These are phyloP conservation scores for Passiflora organensis DNA, from an alignment of 345 rosid genomes.

Conservation along the genomic window DNA sequence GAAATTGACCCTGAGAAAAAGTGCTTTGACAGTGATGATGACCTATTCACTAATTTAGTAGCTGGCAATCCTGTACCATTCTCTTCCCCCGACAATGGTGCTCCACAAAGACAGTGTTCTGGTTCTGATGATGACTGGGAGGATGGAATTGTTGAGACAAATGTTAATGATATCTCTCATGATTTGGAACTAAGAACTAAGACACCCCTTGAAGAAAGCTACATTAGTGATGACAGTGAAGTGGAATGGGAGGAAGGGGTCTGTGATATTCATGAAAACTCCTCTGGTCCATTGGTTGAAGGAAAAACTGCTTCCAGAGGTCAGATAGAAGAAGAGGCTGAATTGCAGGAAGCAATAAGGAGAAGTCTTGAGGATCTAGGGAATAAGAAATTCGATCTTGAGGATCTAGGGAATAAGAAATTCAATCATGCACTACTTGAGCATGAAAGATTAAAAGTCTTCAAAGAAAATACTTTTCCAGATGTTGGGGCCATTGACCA, in stretches of 20 bases:
- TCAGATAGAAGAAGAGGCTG: constrained; percentile 67
- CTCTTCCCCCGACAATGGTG: constrained; percentile 35
- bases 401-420: constrained; percentile 22
- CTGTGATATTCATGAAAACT: constrained; percentile 23
- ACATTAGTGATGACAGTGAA: constrained; percentile 43
- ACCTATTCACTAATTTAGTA: constrained; percentile 66
- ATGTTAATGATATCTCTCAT: constrained; percentile 17
- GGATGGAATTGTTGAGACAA: constrained; percentile 38
- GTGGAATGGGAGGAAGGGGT: constrained; percentile 69
- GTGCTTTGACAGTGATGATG: constrained; percentile 52
- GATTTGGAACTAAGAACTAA: constrained; percentile 28
- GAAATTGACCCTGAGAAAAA: constrained; percentile 48
- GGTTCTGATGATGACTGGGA: constrained; percentile 68
- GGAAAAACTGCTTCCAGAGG: constrained; percentile 49
- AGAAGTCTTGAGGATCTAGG: constrained; percentile 66
- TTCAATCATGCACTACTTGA: constrained; percentile 15
- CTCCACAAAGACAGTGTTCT: constrained; percentile 27
- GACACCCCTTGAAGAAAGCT: constrained; percentile 25
- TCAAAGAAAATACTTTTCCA: constrained; percentile 21
- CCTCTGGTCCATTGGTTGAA: constrained; percentile 22
- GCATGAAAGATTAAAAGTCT: constrained; percentile 10
- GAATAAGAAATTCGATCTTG: constrained; percentile 19
- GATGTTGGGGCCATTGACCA: constrained; percentile 16
- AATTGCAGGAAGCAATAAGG: constrained; percentile 78
- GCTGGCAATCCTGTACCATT: constrained; percentile 43